Evolutionary conservation across 768 basidiomycete species (phyloP).

Genomic region (Grammothele lineata): DNA sequence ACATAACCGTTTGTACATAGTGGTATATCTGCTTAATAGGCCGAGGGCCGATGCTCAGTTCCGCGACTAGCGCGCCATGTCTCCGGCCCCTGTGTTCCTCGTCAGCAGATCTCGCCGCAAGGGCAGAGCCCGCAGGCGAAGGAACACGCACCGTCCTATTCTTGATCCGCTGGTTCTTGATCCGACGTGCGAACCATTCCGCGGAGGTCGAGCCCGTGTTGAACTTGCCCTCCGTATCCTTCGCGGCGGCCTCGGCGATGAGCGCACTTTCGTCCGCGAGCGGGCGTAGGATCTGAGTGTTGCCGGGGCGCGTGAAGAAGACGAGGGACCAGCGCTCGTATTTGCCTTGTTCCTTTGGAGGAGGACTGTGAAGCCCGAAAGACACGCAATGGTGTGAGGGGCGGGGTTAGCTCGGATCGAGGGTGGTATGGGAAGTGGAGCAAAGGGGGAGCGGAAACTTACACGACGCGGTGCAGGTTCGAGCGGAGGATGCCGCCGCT

Average conservation of each 20-base stretch:
- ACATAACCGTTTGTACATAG: too few species aligned
- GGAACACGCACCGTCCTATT: conserved; percentile 35
- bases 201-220: conserved; percentile 33
- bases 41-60: conserved; percentile 18
- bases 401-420: background rate
- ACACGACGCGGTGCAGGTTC: conserved; percentile 62
- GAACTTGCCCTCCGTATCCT: conserved; percentile 29
- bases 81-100: conserved; percentile 21
- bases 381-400: too few species aligned
- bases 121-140: too few species aligned
- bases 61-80: conserved; percentile 21
- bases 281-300: conserved; percentile 46
- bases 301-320: conserved; percentile 62
- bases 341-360: conserved; percentile 52
- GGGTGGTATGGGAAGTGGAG: background rate
- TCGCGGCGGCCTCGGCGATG: conserved; percentile 41
- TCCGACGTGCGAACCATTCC: conserved; percentile 39
- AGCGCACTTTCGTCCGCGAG: conserved; percentile 46
- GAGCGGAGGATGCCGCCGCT: conserved; percentile 63
- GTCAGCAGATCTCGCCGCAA: too few species aligned
- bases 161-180: conserved; percentile 36
- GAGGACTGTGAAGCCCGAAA: conserved; percentile 35
- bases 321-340: conserved; percentile 63
- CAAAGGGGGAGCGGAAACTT: too few species aligned
- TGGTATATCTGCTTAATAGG: too few species aligned